Base-by-base conservation (phyloP, 495 filamentous ascomycete species). In the Penicillium chermesinum region DNA sequence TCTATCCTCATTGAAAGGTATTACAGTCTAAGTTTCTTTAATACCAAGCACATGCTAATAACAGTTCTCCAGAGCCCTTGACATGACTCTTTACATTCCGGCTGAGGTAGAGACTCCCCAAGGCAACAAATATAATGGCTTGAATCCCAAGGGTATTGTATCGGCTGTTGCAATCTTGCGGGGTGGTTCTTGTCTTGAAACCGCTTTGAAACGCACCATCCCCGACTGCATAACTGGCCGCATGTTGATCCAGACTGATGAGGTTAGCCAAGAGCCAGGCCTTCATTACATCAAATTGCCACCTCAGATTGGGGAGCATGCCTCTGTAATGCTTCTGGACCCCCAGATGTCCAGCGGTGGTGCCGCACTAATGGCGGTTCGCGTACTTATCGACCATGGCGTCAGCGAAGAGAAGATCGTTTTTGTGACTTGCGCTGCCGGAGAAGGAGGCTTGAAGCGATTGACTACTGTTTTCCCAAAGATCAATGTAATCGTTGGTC, bases 361-460 rank as follows among this genome's bases (percentile, higher is more conserved):
- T 25, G 89, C 93, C 33, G 94, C 91, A 5, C 72, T 98, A 39
- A 98, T 98, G 93, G 91, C 93, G 3, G 91, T 97, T 21, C 84
- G 88, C 52, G 89, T 98, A 30, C 68, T 98, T 48, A 81, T 94
- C 36, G 93, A 98, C 66, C 89, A 97, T 60, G 93, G 93, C 2
- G 90, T 97, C n/a, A 69, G 78, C 15, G 84, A 91, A 60, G 81
- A 88, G 14, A 82, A 76, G 46, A 93, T 98, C 49, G 85, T 94
- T 20, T 88, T 94, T 65, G 89, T 93, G 36, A 90, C 89, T 5
- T 91, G 88, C 59, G 80, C 86, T 47, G 89, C 88, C 1, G 88
- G 88, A n/a, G 81, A 79, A 52, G 78, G 81, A 49, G 93, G 91
- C 0, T 59, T 96, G 36, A 87, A 90, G 49, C 74, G 93, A 42